Evolutionary conservation across 2,329 filamentous ascomycete genomes (phyloP), one percentile per base, ranked within the genome.

Genomic region (Diaporthe amygdali): DNA sequence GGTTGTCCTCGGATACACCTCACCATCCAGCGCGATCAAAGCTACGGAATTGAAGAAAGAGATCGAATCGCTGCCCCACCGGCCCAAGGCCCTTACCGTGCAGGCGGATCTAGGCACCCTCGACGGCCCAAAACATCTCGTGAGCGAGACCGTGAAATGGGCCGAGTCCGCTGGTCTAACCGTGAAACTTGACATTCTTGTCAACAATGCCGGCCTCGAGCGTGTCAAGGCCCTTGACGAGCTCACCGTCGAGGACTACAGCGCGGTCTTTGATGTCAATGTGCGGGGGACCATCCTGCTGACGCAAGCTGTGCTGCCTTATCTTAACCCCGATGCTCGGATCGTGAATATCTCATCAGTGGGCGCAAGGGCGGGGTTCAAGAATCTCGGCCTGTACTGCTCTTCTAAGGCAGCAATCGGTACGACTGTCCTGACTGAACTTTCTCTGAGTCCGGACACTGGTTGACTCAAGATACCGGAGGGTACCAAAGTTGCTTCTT

Each of bases 291-390:
- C 86, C 0, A 78, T 90, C 17, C 80, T 91, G 25, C 81, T 92
- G 70, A 84, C 85, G 1, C 85, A 89, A 74, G 85, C 86, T 0
- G 83, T 87, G 0, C 79, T 88, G 15, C 88, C 88, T 0, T 80
- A 88, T 72, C 81, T 91, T 1, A 80, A 81, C 39, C 74, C 78
- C 3, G 81, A 82, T 4, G 79, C 78, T 5, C 84, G 89, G 9
- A 87, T 92, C 72, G 86, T 91, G 80, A 91, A 91, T 79, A 85
- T 92, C 72, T 84, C 84, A 17, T 90, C 86, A 2, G 83, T 91
- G 1, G 88, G 83, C 12, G 84, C 83, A 1, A 81, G 89, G 0
- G 74, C 75, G 2, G 87, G 85, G 0, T 85, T 87, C 71, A 77
- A 82, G 1, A 77, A 80, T 0, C 73, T 88, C 3, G 81, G 84